Evolutionary conservation across 176 grass and related monocot genomes (phyloP).

Genomic region (Bolboschoenus planiculmis): DNA sequence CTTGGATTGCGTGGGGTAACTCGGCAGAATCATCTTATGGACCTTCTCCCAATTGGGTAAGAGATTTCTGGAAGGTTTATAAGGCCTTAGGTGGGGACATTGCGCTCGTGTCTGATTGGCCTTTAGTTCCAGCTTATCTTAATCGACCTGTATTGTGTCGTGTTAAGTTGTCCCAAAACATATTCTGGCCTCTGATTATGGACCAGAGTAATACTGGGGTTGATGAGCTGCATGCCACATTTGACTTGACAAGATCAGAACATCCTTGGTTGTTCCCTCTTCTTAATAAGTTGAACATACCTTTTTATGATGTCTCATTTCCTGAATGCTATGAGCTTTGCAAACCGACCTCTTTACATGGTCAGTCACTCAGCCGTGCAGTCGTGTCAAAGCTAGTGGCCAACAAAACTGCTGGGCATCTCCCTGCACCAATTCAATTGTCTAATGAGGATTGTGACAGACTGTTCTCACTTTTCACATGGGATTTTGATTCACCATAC

Average conservation of each 20-base stretch:
- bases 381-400: slow-evolving; percentile 66
- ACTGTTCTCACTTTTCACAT: slow-evolving; percentile 74
- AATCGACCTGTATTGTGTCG: slow-evolving; percentile 52
- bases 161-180: slow-evolving; percentile 58
- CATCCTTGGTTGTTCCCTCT: slow-evolving; percentile 80
- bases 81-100: slow-evolving; percentile 62
- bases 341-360: slow-evolving; percentile 42
- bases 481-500: slow-evolving; percentile 45
- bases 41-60: slow-evolving; percentile 75
- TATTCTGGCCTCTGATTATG: slow-evolving; percentile 65
- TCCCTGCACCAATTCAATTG: slow-evolving; percentile 52
- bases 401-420: slow-evolving; percentile 49
- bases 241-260: slow-evolving; percentile 47
- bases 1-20: slow-evolving; percentile 77
- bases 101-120: slow-evolving; percentile 78
- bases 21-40: slow-evolving; percentile 41
- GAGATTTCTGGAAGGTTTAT: slow-evolving; percentile 77
- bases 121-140: slow-evolving; percentile 86
- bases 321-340: slow-evolving; percentile 56
- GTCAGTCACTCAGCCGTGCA: slow-evolving; percentile 48
- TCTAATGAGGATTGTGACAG: slow-evolving; percentile 61
- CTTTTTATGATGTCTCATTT: slow-evolving; percentile 67
- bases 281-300: slow-evolving; percentile 81
- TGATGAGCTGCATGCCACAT: slow-evolving; percentile 44
- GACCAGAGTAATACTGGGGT: slow-evolving; percentile 37